phyloP scores from a whole-genome alignment of 805 yeast species.

The Tetrapisispora namnaoensis region DNA sequence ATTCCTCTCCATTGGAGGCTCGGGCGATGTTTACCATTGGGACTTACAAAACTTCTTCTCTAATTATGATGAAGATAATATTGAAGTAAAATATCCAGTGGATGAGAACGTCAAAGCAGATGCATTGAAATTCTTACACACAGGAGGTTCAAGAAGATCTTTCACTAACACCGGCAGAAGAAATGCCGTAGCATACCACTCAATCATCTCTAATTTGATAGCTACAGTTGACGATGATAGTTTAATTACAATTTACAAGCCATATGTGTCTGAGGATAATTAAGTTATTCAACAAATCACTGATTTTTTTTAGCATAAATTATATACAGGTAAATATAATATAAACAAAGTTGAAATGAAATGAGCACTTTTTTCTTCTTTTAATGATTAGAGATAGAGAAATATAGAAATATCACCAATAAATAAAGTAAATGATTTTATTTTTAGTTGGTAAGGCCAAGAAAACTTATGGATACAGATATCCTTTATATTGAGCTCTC shows the following conservation, averaged over 20 bases:
- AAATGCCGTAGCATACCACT: conserved; percentile 26
- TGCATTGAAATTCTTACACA: conserved; percentile 24
- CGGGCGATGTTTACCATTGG: conserved; percentile 30
- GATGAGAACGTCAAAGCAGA: conserved; percentile 21
- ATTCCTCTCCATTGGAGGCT: conserved; percentile 25
- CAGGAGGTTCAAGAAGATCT: conserved; percentile 22
- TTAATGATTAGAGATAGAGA: no score
- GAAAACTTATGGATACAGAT: no score
- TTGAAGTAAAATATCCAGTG: conserved; percentile 19
- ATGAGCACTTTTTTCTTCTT: no score
- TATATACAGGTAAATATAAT: not conserved
- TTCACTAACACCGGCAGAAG: conserved; percentile 15
- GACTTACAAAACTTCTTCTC: conserved; percentile 31
- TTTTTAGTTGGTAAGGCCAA: no score
- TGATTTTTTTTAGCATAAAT: no score
- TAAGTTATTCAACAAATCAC: not conserved
- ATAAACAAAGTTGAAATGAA: not conserved
- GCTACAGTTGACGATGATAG: conserved; percentile 28
- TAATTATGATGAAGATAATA: conserved; percentile 37
- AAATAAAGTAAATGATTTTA: no score
- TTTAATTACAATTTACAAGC: conserved; percentile 25
- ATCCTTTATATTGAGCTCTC: no score
- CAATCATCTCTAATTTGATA: conserved; percentile 23
- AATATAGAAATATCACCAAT: no score
- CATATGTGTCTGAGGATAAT: conserved; percentile 10